phyloP scores from a whole-genome alignment of 2,329 filamentous ascomycete genomes.

The Westerdykella sp. region DNA sequence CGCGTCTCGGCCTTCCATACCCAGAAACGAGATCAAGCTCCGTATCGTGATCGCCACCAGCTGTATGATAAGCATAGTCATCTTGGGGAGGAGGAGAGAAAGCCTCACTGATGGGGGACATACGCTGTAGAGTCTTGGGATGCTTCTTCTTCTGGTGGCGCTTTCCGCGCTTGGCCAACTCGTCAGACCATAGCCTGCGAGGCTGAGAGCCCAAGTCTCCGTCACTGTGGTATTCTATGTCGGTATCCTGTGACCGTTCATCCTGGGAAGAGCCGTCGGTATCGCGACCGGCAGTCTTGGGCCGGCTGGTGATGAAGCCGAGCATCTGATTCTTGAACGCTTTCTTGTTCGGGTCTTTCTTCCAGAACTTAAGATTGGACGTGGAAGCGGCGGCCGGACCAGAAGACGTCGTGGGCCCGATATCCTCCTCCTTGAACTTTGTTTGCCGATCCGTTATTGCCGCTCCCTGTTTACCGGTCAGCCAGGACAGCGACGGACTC shows the following conservation, averaged over 20 bases:
- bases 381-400: no score
- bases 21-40: conserved; percentile 13
- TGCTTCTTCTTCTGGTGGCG: conserved; percentile 9
- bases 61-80: no score
- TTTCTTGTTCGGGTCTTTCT: conserved; percentile 13
- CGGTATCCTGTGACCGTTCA: neutral
- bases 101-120: conserved; percentile 22
- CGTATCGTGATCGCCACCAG: conserved; percentile 6
- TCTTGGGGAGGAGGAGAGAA: conserved; percentile 3
- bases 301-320: no score
- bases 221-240: conserved; percentile 9
- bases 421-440: neutral
- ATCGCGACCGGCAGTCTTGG: no score
- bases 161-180: neutral
- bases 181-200: neutral
- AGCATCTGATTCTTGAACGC: neutral
- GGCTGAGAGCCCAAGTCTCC: conserved; percentile 2
- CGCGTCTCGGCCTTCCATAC: no score
- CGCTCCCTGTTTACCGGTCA: no score
- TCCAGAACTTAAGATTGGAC: neutral
- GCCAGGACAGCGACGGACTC: neutral
- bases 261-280: no score
- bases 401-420: neutral
- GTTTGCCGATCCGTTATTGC: neutral
- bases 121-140: conserved; percentile 13